These are phyloP conservation scores for Anthostomella pinea DNA, from an alignment of 2,329 filamentous ascomycete genomes.

Conservation along the genomic window DNA sequence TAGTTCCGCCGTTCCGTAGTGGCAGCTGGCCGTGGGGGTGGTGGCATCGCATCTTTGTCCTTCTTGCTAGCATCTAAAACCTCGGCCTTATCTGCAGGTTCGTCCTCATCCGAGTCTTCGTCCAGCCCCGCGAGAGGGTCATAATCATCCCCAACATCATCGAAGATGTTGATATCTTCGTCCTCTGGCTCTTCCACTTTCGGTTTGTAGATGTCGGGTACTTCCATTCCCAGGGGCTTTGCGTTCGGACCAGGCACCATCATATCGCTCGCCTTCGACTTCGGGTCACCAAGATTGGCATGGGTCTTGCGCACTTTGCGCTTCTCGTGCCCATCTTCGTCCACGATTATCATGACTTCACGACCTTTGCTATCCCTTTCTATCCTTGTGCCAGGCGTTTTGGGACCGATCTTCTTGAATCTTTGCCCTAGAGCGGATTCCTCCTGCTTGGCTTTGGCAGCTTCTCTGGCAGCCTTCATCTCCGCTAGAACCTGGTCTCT, in stretches of 20 bases:
- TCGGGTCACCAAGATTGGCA: conserved; percentile 33
- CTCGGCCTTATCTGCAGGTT: conserved; percentile 21
- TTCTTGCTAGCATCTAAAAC: conserved; percentile 20
- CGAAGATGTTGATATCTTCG: conserved; percentile 63
- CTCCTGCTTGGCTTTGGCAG: conserved; percentile 53
- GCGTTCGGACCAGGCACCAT: conserved; percentile 52
- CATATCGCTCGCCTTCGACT: conserved; percentile 40
- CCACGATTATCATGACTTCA: conserved; percentile 63
- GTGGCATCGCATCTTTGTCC: conserved; percentile 39
- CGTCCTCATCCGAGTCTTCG: conserved; percentile 38
- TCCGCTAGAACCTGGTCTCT: conserved; percentile 67
- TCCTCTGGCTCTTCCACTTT: conserved; percentile 48
- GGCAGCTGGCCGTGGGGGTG: conserved; percentile 41
- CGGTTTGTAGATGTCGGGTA: conserved; percentile 57
- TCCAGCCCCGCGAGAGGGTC: conserved; percentile 61
- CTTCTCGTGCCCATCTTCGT: conserved; percentile 65
- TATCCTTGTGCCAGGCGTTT: conserved; percentile 54
- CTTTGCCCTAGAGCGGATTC: conserved; percentile 53
- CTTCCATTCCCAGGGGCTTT: conserved; percentile 62
- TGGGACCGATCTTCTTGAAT: conserved; percentile 64
- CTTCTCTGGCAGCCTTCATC: conserved; percentile 60
- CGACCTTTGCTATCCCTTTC: conserved; percentile 60
- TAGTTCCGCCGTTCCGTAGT: conserved; percentile 51
- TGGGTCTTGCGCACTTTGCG: conserved; percentile 59
- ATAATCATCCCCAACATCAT: conserved; percentile 64